A percentile compares a stretch with the other conserved stretches of the same genome.
Conservation (phyloP, 306 rosid genomes). For the Potentilla sterilis region DNA sequence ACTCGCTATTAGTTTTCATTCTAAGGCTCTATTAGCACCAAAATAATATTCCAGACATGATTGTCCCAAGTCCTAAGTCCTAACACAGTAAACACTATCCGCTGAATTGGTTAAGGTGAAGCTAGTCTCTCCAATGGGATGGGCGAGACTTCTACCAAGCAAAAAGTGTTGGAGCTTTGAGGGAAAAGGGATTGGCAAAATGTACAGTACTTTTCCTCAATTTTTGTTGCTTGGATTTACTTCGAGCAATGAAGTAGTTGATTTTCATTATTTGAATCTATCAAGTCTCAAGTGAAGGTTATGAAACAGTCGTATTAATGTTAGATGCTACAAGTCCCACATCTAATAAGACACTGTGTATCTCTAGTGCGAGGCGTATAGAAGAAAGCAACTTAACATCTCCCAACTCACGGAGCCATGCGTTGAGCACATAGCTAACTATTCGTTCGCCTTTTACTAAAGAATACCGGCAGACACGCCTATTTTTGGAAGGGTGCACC, state of each 20-base stretch:
- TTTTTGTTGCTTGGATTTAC: too few relatives aligned
- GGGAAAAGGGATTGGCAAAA: background rate
- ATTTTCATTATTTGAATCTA: background rate
- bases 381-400: background rate
- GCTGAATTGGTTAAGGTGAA: background rate
- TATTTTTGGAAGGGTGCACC: conserved; percentile 28
- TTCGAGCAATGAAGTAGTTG: too few relatives aligned
- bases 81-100: background rate
- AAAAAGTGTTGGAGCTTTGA: background rate
- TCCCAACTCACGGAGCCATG: background rate
- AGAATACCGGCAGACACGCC: conserved; percentile 31
- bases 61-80: too few relatives aligned
- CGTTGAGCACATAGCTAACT: conserved; percentile 10
- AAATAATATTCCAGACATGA: background rate
- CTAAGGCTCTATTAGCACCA: background rate
- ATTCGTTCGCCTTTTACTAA: conserved; percentile 19
- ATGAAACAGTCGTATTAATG: background rate
- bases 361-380: background rate
- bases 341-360: background rate
- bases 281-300: background rate
- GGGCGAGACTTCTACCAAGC: background rate
- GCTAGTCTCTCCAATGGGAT: background rate
- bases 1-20: background rate
- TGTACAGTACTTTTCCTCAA: background rate
- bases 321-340: background rate